Conservation (phyloP, 805 yeast genomes). For the Lipomyces japonicus region DNA sequence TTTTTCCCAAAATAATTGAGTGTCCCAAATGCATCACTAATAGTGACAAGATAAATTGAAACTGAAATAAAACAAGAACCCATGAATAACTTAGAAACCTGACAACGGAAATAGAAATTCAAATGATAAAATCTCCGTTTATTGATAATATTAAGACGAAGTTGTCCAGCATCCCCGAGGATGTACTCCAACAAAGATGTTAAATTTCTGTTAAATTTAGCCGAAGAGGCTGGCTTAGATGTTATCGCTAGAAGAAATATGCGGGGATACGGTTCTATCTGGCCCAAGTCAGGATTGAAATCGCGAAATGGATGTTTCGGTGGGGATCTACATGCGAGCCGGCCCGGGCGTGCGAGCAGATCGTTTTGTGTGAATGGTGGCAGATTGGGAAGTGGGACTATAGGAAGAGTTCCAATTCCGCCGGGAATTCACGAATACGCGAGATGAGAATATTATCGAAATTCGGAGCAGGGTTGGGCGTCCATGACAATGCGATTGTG, state of each 20-base stretch:
- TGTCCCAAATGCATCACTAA: too few species aligned
- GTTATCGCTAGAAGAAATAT: not conserved
- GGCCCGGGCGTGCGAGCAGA: slow-evolving; percentile 19
- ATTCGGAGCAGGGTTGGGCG: slow-evolving; percentile 18
- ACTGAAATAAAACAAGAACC: too few species aligned
- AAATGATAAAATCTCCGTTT: too few species aligned
- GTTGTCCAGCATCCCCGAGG: too few species aligned
- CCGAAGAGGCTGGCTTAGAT: too few species aligned
- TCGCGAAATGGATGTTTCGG: slow-evolving; percentile 19
- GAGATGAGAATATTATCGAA: slow-evolving; percentile 12
- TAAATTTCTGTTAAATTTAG: too few species aligned
- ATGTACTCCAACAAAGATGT: too few species aligned
- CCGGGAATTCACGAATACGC: slow-evolving; percentile 18
- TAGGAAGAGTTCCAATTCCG: slow-evolving; percentile 24
- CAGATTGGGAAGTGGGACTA: slow-evolving; percentile 22
- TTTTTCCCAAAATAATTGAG: too few species aligned
- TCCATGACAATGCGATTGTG: slow-evolving; percentile 10
- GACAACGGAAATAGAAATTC: too few species aligned
- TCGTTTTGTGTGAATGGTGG: slow-evolving; percentile 22
- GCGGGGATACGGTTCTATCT: slow-evolving; percentile 16
- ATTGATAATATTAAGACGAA: too few species aligned
- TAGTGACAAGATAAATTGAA: too few species aligned
- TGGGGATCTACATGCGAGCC: slow-evolving; percentile 14
- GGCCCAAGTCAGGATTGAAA: slow-evolving; percentile 6
- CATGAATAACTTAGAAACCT: too few species aligned